Evolutionary conservation across 805 yeast genomes (phyloP).

Genomic region (Metschnikowia borealis): DNA sequence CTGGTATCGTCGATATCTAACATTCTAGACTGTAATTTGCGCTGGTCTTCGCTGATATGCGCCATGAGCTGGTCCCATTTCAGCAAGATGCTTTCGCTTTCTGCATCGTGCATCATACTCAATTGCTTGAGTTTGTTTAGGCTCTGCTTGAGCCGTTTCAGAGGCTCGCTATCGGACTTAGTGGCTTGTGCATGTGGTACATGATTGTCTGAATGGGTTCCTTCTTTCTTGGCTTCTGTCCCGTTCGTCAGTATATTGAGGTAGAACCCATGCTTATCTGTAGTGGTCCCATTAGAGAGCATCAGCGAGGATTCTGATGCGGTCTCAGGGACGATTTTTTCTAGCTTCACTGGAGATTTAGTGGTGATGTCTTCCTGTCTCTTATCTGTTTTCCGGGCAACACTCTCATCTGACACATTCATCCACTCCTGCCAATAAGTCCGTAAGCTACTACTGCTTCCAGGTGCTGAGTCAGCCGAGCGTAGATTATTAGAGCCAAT

Average conservation of each 20-base stretch:
- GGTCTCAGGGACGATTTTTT: constrained; percentile 17
- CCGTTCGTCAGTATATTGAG: constrained; percentile 15
- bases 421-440: constrained; percentile 11
- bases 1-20: constrained; percentile 13
- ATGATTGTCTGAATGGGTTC: not conserved
- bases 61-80: constrained; percentile 46
- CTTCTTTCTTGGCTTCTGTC: not conserved
- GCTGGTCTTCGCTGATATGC: constrained; percentile 23
- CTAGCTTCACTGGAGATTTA: constrained; percentile 44
- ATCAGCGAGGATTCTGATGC: constrained; percentile 4
- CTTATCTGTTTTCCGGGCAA: not conserved
- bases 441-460: not conserved
- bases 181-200: not conserved
- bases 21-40: not conserved
- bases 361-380: not conserved
- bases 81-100: constrained; percentile 33
- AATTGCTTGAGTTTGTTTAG: constrained; percentile 33
- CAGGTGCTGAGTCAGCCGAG: not conserved
- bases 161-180: not conserved
- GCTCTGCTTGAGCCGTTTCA: constrained; percentile 6
- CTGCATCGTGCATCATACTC: constrained; percentile 43
- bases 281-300: constrained; percentile 22
- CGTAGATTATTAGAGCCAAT: not conserved
- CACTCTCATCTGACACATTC: constrained; percentile 8
- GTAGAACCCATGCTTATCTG: constrained; percentile 51